Evolutionary conservation across 768 basidiomycete species (phyloP).

Genomic region (Pisolithus microcarpus): DNA sequence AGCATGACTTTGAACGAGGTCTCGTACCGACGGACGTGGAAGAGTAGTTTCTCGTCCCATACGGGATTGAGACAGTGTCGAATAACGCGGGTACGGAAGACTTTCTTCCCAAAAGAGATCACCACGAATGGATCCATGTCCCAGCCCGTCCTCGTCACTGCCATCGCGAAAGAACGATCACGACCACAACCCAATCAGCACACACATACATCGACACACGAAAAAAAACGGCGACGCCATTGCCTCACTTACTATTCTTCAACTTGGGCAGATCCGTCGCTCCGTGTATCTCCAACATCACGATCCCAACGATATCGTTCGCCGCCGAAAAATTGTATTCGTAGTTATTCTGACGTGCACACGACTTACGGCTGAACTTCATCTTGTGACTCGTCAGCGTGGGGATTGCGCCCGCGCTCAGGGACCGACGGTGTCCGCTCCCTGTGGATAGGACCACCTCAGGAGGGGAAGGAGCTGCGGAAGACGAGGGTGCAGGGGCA

Average conservation of each 20-base stretch:
- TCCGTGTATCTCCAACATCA: conserved; percentile 84
- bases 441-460: conserved; percentile 5
- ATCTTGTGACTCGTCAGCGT: conserved; percentile 21
- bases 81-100: conserved; percentile 87
- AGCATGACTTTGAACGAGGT: conserved; percentile 71
- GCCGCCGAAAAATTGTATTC: conserved; percentile 55
- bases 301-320: conserved; percentile 88
- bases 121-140: conserved; percentile 99
- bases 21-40: conserved; percentile 90
- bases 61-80: conserved; percentile 78
- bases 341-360: conserved; percentile 26
- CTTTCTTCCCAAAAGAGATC: conserved; percentile 93
- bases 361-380: conserved; percentile 32
- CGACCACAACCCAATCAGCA: neutral
- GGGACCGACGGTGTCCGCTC: conserved; percentile 25
- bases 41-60: conserved; percentile 94
- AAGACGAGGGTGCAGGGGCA: conserved; percentile 6
- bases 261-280: conserved; percentile 81
- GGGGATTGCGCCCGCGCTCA: conserved; percentile 25
- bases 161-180: no score
- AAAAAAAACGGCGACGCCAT: neutral
- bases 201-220: neutral
- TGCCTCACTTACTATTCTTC: conserved; percentile 65
- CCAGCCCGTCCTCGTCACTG: conserved; percentile 82
- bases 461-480: conserved; percentile 4